Evolutionary conservation across 2,329 filamentous ascomycete genomes (phyloP), one percentile per base, ranked within the genome.

Genomic region (Paecilomyces variotii): DNA sequence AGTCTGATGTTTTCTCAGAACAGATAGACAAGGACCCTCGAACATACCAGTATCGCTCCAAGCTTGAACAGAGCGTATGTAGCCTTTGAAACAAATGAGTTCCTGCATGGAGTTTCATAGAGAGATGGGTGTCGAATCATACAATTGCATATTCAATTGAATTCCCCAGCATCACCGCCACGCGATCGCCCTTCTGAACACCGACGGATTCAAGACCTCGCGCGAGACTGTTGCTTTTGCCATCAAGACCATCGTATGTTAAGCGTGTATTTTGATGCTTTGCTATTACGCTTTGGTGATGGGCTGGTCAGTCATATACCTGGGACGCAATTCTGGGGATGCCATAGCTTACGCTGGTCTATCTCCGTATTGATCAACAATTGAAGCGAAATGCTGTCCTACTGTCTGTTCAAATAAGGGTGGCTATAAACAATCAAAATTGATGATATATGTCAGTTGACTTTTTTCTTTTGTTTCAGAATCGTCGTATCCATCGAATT

Each of bases 21-120:
- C 19, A 28, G 11, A 45, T 30, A 45, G 28, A 52, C 30, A 32
- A 2, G 24, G 26, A 3, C 9, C 35, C 19, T 19, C 7, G 12
- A 45, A 65, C 76, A 61, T 70, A 85, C 92, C 62, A 97, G 79
- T 55, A 97, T 84, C 26, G 90, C 93, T n/a, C 94, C 94, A 9
- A 97, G 82, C 74, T 97, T 97, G 79, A 93, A 96, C 57, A 94
- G 74, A 0, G 92, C 92, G 74, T 97, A 97, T 4, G 88, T 93
- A 24, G 74, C 72, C 81, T 76, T 56, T 35, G 30, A 4, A 51
- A 62, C 9, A 57, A 1, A 32, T 57, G 32, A 67, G 61, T 67
- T 54, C 25, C 6, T 10, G 32, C n/a, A 56, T 9, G 35, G 35
- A 1, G 14, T 12, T 27, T 34, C 4, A 30, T 25, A 35, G 19